These are phyloP conservation scores for Fomes fomentarius DNA, from an alignment of 1,284 basidiomycete genomes.

Conservation along the genomic window DNA sequence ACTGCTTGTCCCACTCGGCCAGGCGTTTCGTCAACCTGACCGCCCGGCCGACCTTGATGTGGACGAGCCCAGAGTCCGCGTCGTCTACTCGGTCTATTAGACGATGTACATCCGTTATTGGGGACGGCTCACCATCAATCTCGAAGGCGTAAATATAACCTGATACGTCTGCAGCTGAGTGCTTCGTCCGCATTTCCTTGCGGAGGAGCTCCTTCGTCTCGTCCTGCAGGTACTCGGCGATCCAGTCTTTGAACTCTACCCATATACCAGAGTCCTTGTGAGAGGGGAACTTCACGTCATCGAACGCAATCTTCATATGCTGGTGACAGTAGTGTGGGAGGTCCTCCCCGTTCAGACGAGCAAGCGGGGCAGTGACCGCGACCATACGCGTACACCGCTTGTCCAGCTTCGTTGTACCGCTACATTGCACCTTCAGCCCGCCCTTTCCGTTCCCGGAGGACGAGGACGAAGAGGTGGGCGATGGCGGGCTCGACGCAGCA, in stretches of 20 bases:
- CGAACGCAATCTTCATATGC: slow-evolving; percentile 52
- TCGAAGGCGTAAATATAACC: slow-evolving; percentile 83
- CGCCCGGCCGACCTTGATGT: slow-evolving; percentile 57
- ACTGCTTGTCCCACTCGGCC: slow-evolving; percentile 77
- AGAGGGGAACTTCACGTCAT: slow-evolving; percentile 54
- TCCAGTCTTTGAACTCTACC: slow-evolving; percentile 63
- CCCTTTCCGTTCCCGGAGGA: slow-evolving; percentile 22
- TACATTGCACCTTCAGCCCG: slow-evolving; percentile 51
- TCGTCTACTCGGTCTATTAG: slow-evolving; percentile 29
- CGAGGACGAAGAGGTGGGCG: slow-evolving; percentile 30
- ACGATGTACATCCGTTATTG: not conserved
- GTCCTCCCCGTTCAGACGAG: slow-evolving; percentile 39
- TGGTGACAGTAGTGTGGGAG: slow-evolving; percentile 66
- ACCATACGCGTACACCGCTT: slow-evolving; percentile 65
- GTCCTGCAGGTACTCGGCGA: slow-evolving; percentile 63
- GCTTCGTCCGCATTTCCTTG: slow-evolving; percentile 72
- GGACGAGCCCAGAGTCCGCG: slow-evolving; percentile 34
- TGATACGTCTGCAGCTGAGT: slow-evolving; percentile 56
- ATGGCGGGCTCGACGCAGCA: slow-evolving; percentile 36
- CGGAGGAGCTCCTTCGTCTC: slow-evolving; percentile 67
- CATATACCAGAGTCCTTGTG: slow-evolving; percentile 50
- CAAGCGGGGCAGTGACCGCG: slow-evolving; percentile 49
- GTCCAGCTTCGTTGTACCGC: slow-evolving; percentile 62
- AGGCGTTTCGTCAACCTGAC: slow-evolving; percentile 52
- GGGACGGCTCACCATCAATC: slow-evolving; percentile 55